Evolutionary conservation across 306 rosid genomes (phyloP), one percentile per base, ranked within the genome.

Genomic region (Hippophae rhamnoides): DNA sequence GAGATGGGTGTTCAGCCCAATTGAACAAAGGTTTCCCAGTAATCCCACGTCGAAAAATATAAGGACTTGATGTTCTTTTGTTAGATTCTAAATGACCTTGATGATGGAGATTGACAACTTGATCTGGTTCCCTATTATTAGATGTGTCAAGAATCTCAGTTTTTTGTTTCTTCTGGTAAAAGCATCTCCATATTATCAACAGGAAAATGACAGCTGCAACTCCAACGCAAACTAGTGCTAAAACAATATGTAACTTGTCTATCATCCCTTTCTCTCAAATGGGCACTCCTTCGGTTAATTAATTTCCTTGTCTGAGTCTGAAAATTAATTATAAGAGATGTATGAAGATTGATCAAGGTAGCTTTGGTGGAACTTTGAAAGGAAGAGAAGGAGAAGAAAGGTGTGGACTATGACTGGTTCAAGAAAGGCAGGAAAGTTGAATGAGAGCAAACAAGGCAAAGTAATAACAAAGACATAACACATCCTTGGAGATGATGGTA

Each of bases 1-100:
- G 73, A 13, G 81, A 69, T 6, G 97, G 99, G 55, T 86, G 79
- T 63, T 93, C 89, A 31, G 54, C 63, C 99, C 97, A 93, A 31
- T 56, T 84, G 55, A 93, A 93, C 55, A 86, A 63, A 26, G 75
- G 64, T 27, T 69, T 85, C 58, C 60, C 80, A 5, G 86, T 76
- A 59, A 67, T 54, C 74, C 82, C 80, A 6, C 82, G 78, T 9
- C 75, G 76, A 26, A 78, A 64, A 45, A 66, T 77, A 55, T 66
- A 67, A 43, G 74, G 66, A 47, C 70, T 77, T 13, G 76, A 74
- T 10, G 69, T 72, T 54, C 63, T 76, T 50, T 66, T 81, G 52
- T 9, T 74, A 0, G 38, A 31, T 31, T 62, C 79, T 5, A 62
- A 73, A 45, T 75, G 83, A 62, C 54, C 10, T 54, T 46, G 69